Evolutionary conservation across 2,329 filamentous ascomycete genomes (phyloP).

Genomic region (Cercospora berteroae): DNA sequence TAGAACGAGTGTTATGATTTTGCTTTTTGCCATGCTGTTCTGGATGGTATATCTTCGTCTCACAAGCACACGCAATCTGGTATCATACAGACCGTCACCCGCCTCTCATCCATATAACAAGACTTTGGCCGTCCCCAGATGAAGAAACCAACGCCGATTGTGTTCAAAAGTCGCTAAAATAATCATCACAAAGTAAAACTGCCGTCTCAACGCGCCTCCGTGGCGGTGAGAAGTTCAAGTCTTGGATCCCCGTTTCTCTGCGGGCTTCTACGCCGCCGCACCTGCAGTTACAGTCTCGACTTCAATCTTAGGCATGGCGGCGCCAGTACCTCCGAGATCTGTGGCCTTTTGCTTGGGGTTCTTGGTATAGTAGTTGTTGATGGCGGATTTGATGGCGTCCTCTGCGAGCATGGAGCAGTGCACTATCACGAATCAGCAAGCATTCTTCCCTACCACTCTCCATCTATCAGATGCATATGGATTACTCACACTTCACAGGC

Average conservation of each 20-base stretch:
- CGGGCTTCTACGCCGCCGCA: slow-evolving; percentile 11
- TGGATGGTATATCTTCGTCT: background rate
- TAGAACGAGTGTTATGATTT: slow-evolving; percentile 2
- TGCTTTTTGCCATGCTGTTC: background rate
- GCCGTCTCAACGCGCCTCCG: background rate
- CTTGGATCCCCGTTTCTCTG: background rate
- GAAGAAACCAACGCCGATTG: background rate
- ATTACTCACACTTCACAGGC: slow-evolving; percentile 78
- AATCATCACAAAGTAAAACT: slow-evolving; percentile 5
- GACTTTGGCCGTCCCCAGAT: background rate
- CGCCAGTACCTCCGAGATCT: slow-evolving; percentile 71
- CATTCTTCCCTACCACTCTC: background rate
- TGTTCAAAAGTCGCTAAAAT: slow-evolving; percentile 13
- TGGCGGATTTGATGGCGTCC: slow-evolving; percentile 88
- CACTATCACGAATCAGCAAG: slow-evolving; percentile 48
- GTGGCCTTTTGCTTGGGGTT: slow-evolving; percentile 74
- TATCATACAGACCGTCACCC: slow-evolving; percentile 8
- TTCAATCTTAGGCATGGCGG: slow-evolving; percentile 65
- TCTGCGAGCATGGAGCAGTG: slow-evolving; percentile 93
- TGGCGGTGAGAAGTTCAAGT: background rate
- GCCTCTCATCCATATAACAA: background rate
- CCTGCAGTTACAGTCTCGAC: slow-evolving; percentile 51
- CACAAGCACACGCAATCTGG: slow-evolving; percentile 2
- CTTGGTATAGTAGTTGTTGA: slow-evolving; percentile 87
- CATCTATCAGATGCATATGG: background rate